A percentile compares a stretch with the other conserved stretches of the same genome.
Conservation (phyloP, 2,329 filamentous ascomycete genomes). For the Trichoderma cornu-damae region DNA sequence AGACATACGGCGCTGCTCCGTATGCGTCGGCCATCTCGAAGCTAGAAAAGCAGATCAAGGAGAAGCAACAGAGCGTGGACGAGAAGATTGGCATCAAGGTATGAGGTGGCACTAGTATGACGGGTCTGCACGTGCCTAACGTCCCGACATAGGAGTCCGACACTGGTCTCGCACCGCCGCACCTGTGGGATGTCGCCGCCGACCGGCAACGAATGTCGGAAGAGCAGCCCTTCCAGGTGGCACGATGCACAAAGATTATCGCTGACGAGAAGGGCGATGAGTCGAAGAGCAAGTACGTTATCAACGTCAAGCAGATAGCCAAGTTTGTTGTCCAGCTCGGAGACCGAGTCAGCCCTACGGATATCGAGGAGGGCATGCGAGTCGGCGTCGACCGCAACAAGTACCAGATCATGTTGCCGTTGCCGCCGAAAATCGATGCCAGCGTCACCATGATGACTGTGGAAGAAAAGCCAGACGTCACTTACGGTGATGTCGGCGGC, state of each 20-base stretch:
- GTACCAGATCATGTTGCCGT: slow-evolving; percentile 94
- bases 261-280: slow-evolving; percentile 87
- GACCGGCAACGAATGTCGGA: slow-evolving; percentile 98
- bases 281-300: slow-evolving; percentile 99
- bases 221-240: slow-evolving; percentile 95
- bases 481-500: slow-evolving; percentile 95
- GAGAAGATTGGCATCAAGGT: slow-evolving; percentile 94
- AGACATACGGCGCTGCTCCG: slow-evolving; percentile 95
- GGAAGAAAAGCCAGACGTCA: slow-evolving; percentile 98
- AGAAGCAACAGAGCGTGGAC: slow-evolving; percentile 95
- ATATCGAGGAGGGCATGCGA: slow-evolving; percentile 99
- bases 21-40: slow-evolving; percentile 93
- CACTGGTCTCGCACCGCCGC: slow-evolving; percentile 93
- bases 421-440: slow-evolving; percentile 97
- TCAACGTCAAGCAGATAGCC: slow-evolving; percentile 99
- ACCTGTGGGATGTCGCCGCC: slow-evolving; percentile 97
- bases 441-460: slow-evolving; percentile 99
- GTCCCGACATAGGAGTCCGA: slow-evolving; percentile 72
- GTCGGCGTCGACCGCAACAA: slow-evolving; percentile 98
- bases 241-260: slow-evolving; percentile 98
- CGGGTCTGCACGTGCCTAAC: slow-evolving; percentile 16
- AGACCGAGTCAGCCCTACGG: slow-evolving; percentile 92
- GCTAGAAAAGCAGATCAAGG: slow-evolving; percentile 98
- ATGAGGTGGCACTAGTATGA: slow-evolving; percentile 21
- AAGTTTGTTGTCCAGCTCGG: slow-evolving; percentile 99